Conservation (phyloP, 2,329 filamentous ascomycete species). For the Penicillium sp. region DNA sequence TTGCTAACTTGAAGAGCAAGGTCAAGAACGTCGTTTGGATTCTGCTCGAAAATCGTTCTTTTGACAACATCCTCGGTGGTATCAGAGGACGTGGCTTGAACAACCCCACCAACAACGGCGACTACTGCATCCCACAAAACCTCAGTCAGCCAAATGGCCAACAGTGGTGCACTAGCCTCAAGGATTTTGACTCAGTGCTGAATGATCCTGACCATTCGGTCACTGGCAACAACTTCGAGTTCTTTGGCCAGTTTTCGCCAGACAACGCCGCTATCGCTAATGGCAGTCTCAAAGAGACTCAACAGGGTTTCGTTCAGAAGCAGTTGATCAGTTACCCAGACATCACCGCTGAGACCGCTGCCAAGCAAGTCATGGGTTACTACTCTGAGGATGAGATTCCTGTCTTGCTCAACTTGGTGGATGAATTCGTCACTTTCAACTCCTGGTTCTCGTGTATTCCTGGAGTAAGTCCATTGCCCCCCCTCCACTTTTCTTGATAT, state of each 20-base stretch:
- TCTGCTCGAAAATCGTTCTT: conserved; percentile 43
- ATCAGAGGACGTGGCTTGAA: conserved; percentile 37
- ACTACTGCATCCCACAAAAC: conserved; percentile 42
- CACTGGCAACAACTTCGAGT: conserved; percentile 44
- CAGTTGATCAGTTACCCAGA: conserved; percentile 34
- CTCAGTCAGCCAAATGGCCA: conserved; percentile 27
- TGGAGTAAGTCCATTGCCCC: conserved; percentile 33
- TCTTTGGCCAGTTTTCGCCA: conserved; percentile 40
- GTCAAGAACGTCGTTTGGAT: conserved; percentile 37
- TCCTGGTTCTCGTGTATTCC: conserved; percentile 44
- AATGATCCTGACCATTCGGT: conserved; percentile 43
- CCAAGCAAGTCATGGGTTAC: conserved; percentile 43
- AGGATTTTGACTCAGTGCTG: conserved; percentile 39
- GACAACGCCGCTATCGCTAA: conserved; percentile 33
- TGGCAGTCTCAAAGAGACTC: conserved; percentile 27
- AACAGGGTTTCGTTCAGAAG: conserved; percentile 41
- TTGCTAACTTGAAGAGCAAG: conserved; percentile 30
- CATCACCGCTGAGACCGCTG: conserved; percentile 29
- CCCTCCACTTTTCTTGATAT: background rate
- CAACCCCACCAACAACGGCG: conserved; percentile 41
- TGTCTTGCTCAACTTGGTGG: conserved; percentile 36
- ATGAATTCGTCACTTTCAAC: conserved; percentile 44
- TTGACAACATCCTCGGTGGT: conserved; percentile 44
- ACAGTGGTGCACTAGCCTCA: conserved; percentile 29
- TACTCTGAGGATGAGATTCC: conserved; percentile 43